These are phyloP conservation scores for Gnaphalium uliginosum DNA, from an alignment of 129 eudicot genomes.

Conservation along the genomic window DNA sequence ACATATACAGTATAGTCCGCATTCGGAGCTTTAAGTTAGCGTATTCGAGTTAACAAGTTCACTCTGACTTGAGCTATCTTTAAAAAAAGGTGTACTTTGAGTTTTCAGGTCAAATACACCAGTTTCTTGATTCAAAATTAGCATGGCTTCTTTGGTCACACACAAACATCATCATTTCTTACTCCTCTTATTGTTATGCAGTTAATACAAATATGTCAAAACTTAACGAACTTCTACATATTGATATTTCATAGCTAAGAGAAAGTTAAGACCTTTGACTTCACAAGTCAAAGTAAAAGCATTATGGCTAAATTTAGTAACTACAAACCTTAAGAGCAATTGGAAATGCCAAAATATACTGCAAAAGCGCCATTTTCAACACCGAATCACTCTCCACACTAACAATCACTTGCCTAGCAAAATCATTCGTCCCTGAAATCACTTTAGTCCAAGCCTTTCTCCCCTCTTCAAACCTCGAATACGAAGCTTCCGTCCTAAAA, in stretches of 20 bases:
- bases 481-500: conserved; percentile 96
- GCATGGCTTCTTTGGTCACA: neutral
- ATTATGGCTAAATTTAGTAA: neutral
- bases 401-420: conserved; percentile 85
- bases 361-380: conserved; percentile 76
- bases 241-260: neutral
- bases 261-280: neutral
- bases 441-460: conserved; percentile 93
- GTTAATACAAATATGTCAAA: neutral
- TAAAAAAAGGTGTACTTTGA: conserved; percentile 6
- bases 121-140: neutral
- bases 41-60: no score
- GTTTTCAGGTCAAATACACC: neutral
- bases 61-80: neutral
- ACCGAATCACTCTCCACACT: conserved; percentile 55
- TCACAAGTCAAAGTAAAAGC: conserved; percentile 7
- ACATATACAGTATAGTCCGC: no score
- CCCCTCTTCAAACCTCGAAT: conserved; percentile 94
- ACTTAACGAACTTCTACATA: neutral
- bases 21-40: no score
- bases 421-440: conserved; percentile 74
- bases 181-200: neutral
- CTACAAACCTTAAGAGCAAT: conserved; percentile 81
- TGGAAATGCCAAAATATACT: conserved; percentile 86
- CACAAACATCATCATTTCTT: neutral